These are phyloP conservation scores for Biscutella laevigata DNA, from an alignment of 441 rosid species.

Conservation along the genomic window DNA sequence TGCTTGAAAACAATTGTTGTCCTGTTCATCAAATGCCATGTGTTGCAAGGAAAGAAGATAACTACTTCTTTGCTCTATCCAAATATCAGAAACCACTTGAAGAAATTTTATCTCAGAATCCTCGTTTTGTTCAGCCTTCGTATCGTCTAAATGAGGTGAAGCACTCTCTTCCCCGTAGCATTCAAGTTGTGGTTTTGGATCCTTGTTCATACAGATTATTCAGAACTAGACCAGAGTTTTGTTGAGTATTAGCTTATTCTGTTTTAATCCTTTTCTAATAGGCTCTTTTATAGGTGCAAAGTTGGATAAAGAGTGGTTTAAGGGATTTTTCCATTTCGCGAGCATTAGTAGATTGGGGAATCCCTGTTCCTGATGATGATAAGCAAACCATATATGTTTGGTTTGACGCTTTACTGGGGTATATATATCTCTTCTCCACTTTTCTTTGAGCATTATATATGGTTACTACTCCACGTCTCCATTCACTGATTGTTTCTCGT, in stretches of 20 bases:
- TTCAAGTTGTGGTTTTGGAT: slow-evolving; percentile 10
- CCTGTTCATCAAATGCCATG: slow-evolving; percentile 86
- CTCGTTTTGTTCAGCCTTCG: slow-evolving; percentile 84
- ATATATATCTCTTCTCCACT: slow-evolving; percentile 19
- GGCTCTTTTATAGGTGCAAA: slow-evolving; percentile 60
- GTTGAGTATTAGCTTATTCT: slow-evolving; percentile 3
- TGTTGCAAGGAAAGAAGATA: slow-evolving; percentile 72
- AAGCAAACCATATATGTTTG: slow-evolving; percentile 94
- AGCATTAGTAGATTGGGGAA: slow-evolving; percentile 95
- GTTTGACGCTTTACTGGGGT: slow-evolving; percentile 98
- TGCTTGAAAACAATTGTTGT: slow-evolving; percentile 62
- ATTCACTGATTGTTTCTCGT: background rate
- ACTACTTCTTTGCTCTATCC: slow-evolving; percentile 83
- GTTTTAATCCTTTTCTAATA: slow-evolving; percentile 12
- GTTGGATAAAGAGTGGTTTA: slow-evolving; percentile 80
- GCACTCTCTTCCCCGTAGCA: background rate
- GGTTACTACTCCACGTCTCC: background rate
- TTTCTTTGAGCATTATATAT: background rate
- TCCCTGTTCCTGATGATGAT: slow-evolving; percentile 81
- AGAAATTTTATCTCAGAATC: slow-evolving; percentile 52
- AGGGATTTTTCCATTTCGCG: slow-evolving; percentile 90
- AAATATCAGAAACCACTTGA: slow-evolving; percentile 78
- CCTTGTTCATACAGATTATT: background rate
- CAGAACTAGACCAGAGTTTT: background rate
- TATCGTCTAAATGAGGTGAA: slow-evolving; percentile 81